Evolutionary conservation across 768 basidiomycete genomes (phyloP).

Genomic region (Suillus decipiens): DNA sequence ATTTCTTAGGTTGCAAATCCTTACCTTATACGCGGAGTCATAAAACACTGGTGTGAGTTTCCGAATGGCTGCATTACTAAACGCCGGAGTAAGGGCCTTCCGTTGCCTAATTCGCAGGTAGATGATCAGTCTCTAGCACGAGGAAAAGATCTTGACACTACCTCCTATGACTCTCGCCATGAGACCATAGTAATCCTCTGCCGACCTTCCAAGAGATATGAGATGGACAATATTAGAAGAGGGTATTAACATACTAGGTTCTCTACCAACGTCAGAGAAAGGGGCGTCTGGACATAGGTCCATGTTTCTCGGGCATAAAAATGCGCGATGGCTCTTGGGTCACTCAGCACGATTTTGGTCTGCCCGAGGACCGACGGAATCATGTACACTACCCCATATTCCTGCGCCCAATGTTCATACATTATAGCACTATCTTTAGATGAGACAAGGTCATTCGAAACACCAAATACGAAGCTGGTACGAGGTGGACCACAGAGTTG

Average conservation of each 20-base stretch:
- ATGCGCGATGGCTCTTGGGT: too few relatives aligned
- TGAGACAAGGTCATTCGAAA: slow-evolving; percentile 29
- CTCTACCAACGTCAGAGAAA: slow-evolving; percentile 35
- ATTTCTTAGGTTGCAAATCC: neutral
- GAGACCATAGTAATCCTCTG: slow-evolving; percentile 33
- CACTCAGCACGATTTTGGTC: slow-evolving; percentile 37
- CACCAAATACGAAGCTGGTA: slow-evolving; percentile 44
- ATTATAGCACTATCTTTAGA: slow-evolving; percentile 33
- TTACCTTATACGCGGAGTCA: slow-evolving; percentile 29
- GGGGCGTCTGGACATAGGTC: too few relatives aligned
- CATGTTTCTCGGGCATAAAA: too few relatives aligned
- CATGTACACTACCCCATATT: slow-evolving; percentile 46
- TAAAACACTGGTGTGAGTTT: too few relatives aligned
- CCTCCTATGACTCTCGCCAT: slow-evolving; percentile 47
- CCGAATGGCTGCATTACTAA: too few relatives aligned
- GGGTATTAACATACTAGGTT: slow-evolving; percentile 21
- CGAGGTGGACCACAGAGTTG: slow-evolving; percentile 43
- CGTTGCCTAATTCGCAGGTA: too few relatives aligned
- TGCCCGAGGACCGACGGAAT: slow-evolving; percentile 40
- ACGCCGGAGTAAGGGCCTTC: too few relatives aligned
- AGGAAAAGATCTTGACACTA: slow-evolving; percentile 14
- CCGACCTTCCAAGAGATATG: slow-evolving; percentile 28
- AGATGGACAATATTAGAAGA: slow-evolving; percentile 2
- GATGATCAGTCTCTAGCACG: too few relatives aligned
- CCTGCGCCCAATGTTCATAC: slow-evolving; percentile 44